These are phyloP conservation scores for Jacaranda copaia DNA, from an alignment of 257 asterid genomes.

Conservation along the genomic window DNA sequence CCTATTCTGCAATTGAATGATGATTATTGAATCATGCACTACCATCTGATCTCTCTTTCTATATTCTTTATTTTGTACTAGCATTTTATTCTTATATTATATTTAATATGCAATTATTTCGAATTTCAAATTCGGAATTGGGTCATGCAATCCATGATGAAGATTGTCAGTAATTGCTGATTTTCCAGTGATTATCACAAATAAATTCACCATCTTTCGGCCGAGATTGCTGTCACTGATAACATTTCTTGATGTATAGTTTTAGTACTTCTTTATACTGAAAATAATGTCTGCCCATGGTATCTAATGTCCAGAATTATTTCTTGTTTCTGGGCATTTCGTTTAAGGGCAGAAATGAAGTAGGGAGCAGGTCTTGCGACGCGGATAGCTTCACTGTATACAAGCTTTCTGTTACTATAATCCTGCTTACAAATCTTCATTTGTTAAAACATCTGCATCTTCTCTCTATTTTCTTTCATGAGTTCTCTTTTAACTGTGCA, in stretches of 20 bases:
- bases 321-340: conserved; percentile 53
- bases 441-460: background rate
- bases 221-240: conserved; percentile 59
- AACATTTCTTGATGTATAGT: background rate
- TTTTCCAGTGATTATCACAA: conserved; percentile 48
- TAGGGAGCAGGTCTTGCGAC: conserved; percentile 69
- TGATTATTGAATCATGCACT: conserved; percentile 72
- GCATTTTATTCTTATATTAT: background rate
- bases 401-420: conserved; percentile 59
- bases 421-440: conserved; percentile 43
- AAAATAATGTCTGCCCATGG: conserved; percentile 47
- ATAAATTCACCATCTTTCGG: conserved; percentile 76
- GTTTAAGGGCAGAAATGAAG: conserved; percentile 61
- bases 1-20: conserved; percentile 64
- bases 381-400: conserved; percentile 45
- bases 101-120: background rate
- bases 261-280: background rate
- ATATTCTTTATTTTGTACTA: background rate
- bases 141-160: conserved; percentile 58
- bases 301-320: conserved; percentile 56
- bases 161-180: conserved; percentile 35
- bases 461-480: background rate
- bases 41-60: conserved; percentile 78
- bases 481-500: background rate
- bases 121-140: background rate